Conservation (phyloP, 1,139 yeast genomes). For the Candida pseudoviswanathii region DNA sequence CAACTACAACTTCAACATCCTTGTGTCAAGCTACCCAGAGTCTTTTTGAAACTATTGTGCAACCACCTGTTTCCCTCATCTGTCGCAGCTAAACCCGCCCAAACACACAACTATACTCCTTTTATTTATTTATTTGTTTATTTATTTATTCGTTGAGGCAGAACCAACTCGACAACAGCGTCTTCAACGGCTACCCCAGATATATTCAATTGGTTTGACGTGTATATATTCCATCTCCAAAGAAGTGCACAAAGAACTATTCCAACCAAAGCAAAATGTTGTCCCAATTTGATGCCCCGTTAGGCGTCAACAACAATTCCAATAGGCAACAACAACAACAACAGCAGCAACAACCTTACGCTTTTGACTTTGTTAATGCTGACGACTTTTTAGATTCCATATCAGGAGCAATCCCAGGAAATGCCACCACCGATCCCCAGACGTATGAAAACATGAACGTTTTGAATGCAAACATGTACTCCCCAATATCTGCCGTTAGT, state of each 20-base stretch:
- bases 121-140: neutral
- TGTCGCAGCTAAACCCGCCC: too few relatives aligned
- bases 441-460: constrained; percentile 3
- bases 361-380: constrained; percentile 36
- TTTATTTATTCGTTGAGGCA: neutral
- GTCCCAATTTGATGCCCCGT: constrained; percentile 4
- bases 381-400: constrained; percentile 38
- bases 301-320: neutral
- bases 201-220: neutral
- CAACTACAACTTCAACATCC: neutral
- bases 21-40: neutral
- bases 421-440: neutral
- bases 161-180: neutral
- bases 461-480: constrained; percentile 8
- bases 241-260: neutral
- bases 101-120: neutral
- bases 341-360: constrained; percentile 6
- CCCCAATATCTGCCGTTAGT: constrained; percentile 14
- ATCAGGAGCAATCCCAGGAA: constrained; percentile 23
- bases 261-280: neutral
- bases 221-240: neutral
- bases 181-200: neutral
- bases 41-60: neutral
- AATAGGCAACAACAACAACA: neutral
- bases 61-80: neutral